Evolutionary conservation across 371 early-diverging fungal genomes (phyloP).

Genomic region (Phascolomyces articulosus): DNA sequence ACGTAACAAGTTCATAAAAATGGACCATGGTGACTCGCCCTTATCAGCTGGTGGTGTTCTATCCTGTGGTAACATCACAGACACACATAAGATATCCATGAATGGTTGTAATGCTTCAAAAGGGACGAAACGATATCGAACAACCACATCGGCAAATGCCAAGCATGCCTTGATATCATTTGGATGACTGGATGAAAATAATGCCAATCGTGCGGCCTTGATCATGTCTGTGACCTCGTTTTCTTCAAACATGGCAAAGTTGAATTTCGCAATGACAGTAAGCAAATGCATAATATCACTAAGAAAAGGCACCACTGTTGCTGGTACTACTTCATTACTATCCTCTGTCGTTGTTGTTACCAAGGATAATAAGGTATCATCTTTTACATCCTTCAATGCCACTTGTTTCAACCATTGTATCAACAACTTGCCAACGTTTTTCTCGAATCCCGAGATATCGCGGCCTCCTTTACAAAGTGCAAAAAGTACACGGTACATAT

Average conservation of each 20-base stretch:
- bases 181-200: conserved; percentile 43
- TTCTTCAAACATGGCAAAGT: conserved; percentile 69
- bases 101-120: conserved; percentile 55
- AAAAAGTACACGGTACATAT: conserved; percentile 57
- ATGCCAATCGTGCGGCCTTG: conserved; percentile 52
- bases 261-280: conserved; percentile 68
- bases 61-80: conserved; percentile 37
- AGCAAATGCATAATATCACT: conserved; percentile 60
- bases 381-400: conserved; percentile 25
- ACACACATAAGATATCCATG: conserved; percentile 60
- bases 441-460: conserved; percentile 74
- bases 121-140: conserved; percentile 73
- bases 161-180: conserved; percentile 58
- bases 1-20: conserved; percentile 65
- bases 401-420: conserved; percentile 56
- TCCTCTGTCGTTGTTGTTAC: not conserved
- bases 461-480: conserved; percentile 72
- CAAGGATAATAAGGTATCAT: not conserved
- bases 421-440: conserved; percentile 62
- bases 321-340: not conserved
- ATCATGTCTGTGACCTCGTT: conserved; percentile 61
- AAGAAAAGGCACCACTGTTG: conserved; percentile 40
- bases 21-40: conserved; percentile 56
- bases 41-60: conserved; percentile 17
- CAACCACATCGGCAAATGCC: conserved; percentile 70